Evolutionary conservation across 116 monocot species (phyloP), one percentile per base, ranked within the genome.

Genomic region (Phalaenopsis hybrid): DNA sequence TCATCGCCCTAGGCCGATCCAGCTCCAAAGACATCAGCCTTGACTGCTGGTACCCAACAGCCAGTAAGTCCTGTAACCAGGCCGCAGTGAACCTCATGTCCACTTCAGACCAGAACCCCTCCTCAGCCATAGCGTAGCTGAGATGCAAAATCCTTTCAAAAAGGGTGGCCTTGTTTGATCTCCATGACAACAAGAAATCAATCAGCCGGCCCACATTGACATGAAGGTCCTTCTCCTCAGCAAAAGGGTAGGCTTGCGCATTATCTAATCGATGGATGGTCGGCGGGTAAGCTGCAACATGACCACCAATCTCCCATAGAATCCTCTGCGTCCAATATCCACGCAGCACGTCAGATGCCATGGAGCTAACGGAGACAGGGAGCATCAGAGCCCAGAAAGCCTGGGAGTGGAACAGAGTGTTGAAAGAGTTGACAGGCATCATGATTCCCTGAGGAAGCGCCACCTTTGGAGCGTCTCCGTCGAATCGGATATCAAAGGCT

Each of bases 201-300:
- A 91, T 90, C 81, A 99, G 61, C n/a, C 95, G 82, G 44, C 94
- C 95, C 46, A 99, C 99, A 82, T 99, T 95, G 7, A 94, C 88
- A 86, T 95, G 99, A 49, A 99, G 93, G 68, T 99, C 99, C 86
- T 94, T 99, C 91, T 99, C 99, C 69, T 99, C 99, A 1, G 95
- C 80, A 74, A 99, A 99, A 15, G 93, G 95, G 73, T 95, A 95
- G 0, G 88, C 74, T 78, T 88, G 82, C 0, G 81, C 79, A 79
- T 86, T 81, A 76, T 99, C 99, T 43, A 80, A 8, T 33, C 95
- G 84, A 51, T 91, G 88, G 48, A 94, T 85, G 0, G 99, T 99
- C 2, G 99, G 99, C 0, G 99, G 99, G 77, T 95, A 94, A 20
- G 94, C 87, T 0, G 89, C 87, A 4, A 99, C 93, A 58, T 80